Percentiles rank a stretch among this genome's conserved stretches.
Evolutionary conservation across 176 grass and related monocot genomes (phyloP).

Genomic region (Carex pumila): DNA sequence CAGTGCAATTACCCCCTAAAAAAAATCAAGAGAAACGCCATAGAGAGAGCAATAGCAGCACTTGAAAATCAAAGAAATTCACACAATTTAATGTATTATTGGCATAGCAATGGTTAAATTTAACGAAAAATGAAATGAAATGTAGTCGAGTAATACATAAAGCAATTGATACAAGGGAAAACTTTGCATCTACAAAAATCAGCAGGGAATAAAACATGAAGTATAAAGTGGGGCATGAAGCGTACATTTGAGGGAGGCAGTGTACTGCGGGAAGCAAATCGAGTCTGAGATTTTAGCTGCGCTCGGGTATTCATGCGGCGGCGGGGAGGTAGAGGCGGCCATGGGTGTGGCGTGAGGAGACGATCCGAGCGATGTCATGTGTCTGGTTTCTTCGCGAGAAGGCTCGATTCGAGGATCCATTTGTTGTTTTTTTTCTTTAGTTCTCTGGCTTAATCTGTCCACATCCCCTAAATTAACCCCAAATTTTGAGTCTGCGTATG

Average conservation of each 20-base stretch:
- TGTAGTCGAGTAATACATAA: too few species aligned
- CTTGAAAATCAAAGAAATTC: too few species aligned
- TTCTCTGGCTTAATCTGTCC: background rate
- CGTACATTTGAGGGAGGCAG: slow-evolving; percentile 83
- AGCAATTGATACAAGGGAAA: too few species aligned
- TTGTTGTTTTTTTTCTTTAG: background rate
- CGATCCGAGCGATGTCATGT: slow-evolving; percentile 42
- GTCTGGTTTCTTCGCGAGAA: background rate
- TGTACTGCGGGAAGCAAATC: slow-evolving; percentile 74
- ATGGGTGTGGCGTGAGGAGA: slow-evolving; percentile 25
- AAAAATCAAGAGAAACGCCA: background rate
- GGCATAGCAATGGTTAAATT: too few species aligned
- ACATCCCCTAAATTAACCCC: too few species aligned
- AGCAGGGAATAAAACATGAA: too few species aligned
- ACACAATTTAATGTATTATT: too few species aligned
- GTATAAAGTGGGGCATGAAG: background rate
- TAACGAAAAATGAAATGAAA: too few species aligned
- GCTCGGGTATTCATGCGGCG: slow-evolving; percentile 44
- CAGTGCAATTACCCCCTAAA: background rate
- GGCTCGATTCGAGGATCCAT: background rate
- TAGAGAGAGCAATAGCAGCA: background rate
- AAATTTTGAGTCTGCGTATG: too few species aligned
- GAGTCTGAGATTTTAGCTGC: slow-evolving; percentile 63
- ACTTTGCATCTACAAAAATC: too few species aligned
- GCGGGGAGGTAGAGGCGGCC: slow-evolving; percentile 16